A percentile compares a stretch with the other conserved stretches of the same genome.
Conservation (phyloP, 225 moss, liverwort and hornwort genomes). For the Marchantia paleacea region DNA sequence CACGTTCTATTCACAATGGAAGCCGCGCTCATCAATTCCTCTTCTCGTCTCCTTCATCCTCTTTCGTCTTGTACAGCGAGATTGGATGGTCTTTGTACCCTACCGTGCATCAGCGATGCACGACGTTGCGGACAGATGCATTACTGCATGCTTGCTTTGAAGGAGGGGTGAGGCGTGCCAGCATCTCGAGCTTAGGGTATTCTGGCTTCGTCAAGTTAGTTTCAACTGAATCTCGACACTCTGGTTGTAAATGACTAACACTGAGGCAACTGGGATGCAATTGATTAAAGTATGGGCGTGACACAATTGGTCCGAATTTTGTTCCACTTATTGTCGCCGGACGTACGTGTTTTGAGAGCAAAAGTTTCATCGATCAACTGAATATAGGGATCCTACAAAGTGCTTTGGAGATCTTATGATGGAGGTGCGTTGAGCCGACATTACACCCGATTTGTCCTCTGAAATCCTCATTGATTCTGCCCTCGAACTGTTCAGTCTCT, state of each 20-base stretch:
- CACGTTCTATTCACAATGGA: background rate
- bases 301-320: background rate
- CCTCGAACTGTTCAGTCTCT: background rate
- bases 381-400: background rate
- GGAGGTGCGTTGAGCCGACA: background rate
- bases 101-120: too few species aligned
- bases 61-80: background rate
- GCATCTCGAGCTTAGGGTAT: background rate
- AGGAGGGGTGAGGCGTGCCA: background rate
- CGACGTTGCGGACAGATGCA: background rate
- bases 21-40: background rate
- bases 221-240: background rate
- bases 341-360: background rate
- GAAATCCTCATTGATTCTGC: background rate
- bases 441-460: background rate
- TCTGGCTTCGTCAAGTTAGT: background rate
- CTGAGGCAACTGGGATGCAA: background rate
- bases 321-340: background rate
- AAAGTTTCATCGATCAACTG: background rate
- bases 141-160: background rate
- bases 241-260: background rate
- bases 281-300: background rate
- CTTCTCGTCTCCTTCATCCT: background rate
- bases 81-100: background rate
- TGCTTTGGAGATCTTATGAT: background rate